These are phyloP conservation scores for Camelina neglecta DNA, from an alignment of 345 rosid genomes.

Conservation along the genomic window DNA sequence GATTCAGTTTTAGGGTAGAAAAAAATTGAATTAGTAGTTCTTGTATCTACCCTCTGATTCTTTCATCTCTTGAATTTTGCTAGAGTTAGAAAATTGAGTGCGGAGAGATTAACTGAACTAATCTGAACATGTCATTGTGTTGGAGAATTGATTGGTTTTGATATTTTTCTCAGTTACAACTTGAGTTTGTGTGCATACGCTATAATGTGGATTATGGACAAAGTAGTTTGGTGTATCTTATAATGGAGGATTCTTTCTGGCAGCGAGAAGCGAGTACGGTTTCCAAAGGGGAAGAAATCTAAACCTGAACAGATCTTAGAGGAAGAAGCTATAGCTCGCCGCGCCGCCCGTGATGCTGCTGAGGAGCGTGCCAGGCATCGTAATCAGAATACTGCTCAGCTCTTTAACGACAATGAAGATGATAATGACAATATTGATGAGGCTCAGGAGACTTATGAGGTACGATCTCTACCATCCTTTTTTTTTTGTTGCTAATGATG, in stretches of 20 bases:
- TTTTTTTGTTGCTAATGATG: neutral
- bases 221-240: slow-evolving; percentile 34
- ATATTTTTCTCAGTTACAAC: slow-evolving; percentile 17
- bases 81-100: neutral
- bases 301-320: slow-evolving; percentile 56
- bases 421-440: slow-evolving; percentile 49
- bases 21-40: neutral
- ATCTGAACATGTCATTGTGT: neutral
- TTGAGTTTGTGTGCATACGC: slow-evolving; percentile 35
- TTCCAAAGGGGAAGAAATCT: slow-evolving; percentile 92
- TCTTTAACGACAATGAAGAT: slow-evolving; percentile 61
- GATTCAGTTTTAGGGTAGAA: neutral
- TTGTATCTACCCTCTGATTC: neutral
- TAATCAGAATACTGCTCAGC: slow-evolving; percentile 58
- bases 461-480: slow-evolving; percentile 33
- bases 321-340: slow-evolving; percentile 49
- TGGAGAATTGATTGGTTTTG: slow-evolving; percentile 24
- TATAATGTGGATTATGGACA: slow-evolving; percentile 28
- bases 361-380: slow-evolving; percentile 79
- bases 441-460: slow-evolving; percentile 81
- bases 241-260: slow-evolving; percentile 43
- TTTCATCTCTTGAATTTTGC: neutral
- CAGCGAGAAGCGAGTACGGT: slow-evolving; percentile 84
- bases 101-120: too few relatives aligned
- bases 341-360: slow-evolving; percentile 70